Evolutionary conservation across 2,329 filamentous ascomycete genomes (phyloP).

Genomic region (Xylaria sp.): DNA sequence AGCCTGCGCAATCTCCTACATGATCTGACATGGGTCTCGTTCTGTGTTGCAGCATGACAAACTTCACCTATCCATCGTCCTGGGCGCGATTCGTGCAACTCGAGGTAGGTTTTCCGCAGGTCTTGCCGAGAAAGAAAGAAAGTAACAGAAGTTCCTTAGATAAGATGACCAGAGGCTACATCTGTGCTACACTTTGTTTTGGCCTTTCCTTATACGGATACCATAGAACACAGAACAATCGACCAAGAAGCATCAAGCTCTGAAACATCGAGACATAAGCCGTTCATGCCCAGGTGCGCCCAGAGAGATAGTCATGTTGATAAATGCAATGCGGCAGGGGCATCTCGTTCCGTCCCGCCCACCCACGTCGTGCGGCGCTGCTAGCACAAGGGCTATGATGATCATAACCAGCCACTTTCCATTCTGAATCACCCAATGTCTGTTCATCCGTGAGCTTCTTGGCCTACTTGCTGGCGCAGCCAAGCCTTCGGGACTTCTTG

Average conservation of each 20-base stretch:
- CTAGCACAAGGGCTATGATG: conserved; percentile 32
- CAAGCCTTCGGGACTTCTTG: conserved; percentile 37
- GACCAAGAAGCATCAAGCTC: conserved; percentile 11
- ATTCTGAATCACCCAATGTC: conserved; percentile 20
- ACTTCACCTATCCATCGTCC: conserved; percentile 4
- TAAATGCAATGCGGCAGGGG: conserved; percentile 37
- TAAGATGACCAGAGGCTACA: conserved; percentile 1
- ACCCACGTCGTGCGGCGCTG: conserved; percentile 27
- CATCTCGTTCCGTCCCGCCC: conserved; percentile 37
- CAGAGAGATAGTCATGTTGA: conserved; percentile 28
- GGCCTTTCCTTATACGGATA: conserved; percentile 12
- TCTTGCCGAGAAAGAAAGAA: conserved; percentile 15
- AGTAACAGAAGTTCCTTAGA: conserved; percentile 11
- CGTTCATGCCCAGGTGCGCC: conserved; percentile 29
- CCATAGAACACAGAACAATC: conserved; percentile 10
- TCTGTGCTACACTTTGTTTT: not conserved
- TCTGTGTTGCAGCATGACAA: conserved; percentile 17
- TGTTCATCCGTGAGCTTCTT: conserved; percentile 30
- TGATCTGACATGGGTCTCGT: conserved; percentile 30
- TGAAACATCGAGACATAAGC: conserved; percentile 19
- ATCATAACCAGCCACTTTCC: conserved; percentile 34
- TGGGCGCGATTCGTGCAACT: conserved; percentile 9
- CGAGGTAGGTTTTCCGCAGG: conserved; percentile 16
- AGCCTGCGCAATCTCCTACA: conserved; percentile 29
- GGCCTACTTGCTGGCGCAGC: conserved; percentile 34